A percentile compares a stretch with the other conserved stretches of the same genome.
Evolutionary conservation across 2,329 filamentous ascomycete species (phyloP).

Genomic region (Zasmidium citrigriseum): DNA sequence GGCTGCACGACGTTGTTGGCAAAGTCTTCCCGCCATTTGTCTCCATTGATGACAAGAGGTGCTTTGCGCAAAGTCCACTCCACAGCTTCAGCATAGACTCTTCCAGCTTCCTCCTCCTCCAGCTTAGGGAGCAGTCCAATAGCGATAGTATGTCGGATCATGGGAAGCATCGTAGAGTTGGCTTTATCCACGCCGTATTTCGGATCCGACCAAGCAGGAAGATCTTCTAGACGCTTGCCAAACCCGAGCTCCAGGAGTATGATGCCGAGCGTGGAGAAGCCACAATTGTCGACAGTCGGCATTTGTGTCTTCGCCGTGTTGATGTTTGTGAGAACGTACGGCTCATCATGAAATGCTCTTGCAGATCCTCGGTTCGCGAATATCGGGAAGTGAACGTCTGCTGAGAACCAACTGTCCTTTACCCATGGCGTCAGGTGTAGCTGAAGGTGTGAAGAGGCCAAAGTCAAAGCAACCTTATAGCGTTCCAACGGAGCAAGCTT

Average conservation of each 20-base stretch:
- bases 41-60: slow-evolving; percentile 5
- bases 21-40: slow-evolving; percentile 18
- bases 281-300: no score
- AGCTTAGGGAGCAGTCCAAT: slow-evolving; percentile 13
- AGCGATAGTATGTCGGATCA: slow-evolving; percentile 15
- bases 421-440: slow-evolving; percentile 32
- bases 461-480: slow-evolving; percentile 26
- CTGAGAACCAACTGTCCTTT: slow-evolving; percentile 5
- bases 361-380: not conserved
- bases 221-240: slow-evolving; percentile 10
- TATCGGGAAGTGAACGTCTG: slow-evolving; percentile 3
- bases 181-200: slow-evolving; percentile 1
- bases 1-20: slow-evolving; percentile 17
- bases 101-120: slow-evolving; percentile 19
- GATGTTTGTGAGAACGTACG: not conserved
- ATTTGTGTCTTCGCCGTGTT: no score
- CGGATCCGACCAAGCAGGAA: slow-evolving; percentile 8
- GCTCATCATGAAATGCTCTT: slow-evolving; percentile 9
- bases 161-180: no score
- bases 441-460: slow-evolving; percentile 31
- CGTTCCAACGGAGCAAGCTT: slow-evolving; percentile 25
- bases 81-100: slow-evolving; percentile 18
- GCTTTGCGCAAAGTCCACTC: slow-evolving; percentile 15
- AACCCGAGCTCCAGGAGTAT: slow-evolving; percentile 21
- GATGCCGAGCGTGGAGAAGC: slow-evolving; percentile 10